These are phyloP conservation scores for Helianthus annuus DNA, from an alignment of 129 eudicot genomes.

Conservation along the genomic window HanXRQr2.0-SUNRISE NC_035441.2:166870223-166870722, in stretches of 20 bases:
- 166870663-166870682: conserved; percentile 27
- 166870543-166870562: conserved; percentile 30
- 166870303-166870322: conserved; percentile 26
- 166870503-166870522: conserved; percentile 8
- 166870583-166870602: conserved; percentile 65
- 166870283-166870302: conserved; percentile 44
- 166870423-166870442: conserved; percentile 34
- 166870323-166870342: conserved; percentile 30
- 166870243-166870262: conserved; percentile 39
- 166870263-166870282: conserved; percentile 41
- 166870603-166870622: conserved; percentile 58
- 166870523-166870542: conserved; percentile 35
- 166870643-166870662: conserved; percentile 23
- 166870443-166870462: conserved; percentile 18
- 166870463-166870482: conserved; percentile 21
- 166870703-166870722: conserved; percentile 30
- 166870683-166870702: conserved; percentile 12
- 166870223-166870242: conserved; percentile 20
- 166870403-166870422: conserved; percentile 49
- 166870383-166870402: conserved; percentile 28
- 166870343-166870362: conserved; percentile 63
- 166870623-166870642: conserved; percentile 36
- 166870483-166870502: conserved; percentile 30
- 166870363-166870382: conserved; percentile 32
- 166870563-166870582: conserved; percentile 29